Conservation (phyloP, 2,329 filamentous ascomycete genomes). For the Trichophyton equinum region DNA sequence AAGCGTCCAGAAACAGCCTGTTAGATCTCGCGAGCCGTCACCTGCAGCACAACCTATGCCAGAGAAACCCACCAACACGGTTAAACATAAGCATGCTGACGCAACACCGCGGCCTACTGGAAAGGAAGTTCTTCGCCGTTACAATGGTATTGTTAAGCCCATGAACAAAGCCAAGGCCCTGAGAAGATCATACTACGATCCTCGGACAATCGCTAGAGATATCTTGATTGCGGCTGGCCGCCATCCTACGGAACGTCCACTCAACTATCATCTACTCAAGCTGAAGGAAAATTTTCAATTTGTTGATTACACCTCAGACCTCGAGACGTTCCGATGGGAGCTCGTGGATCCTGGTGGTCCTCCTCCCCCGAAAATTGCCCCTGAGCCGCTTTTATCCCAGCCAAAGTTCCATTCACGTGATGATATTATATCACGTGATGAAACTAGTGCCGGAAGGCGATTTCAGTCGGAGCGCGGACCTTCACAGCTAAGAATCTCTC, state of each 20-base stretch:
- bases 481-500: background rate
- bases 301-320: slow-evolving; percentile 38
- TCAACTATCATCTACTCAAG: slow-evolving; percentile 48
- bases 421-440: slow-evolving; percentile 10
- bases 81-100: background rate
- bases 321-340: slow-evolving; percentile 50
- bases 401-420: slow-evolving; percentile 14
- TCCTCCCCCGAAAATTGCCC: slow-evolving; percentile 20
- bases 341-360: slow-evolving; percentile 46
- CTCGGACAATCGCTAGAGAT: slow-evolving; percentile 50
- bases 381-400: slow-evolving; percentile 17
- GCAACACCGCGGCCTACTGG: background rate
- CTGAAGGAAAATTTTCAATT: slow-evolving; percentile 32
- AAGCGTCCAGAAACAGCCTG: background rate
- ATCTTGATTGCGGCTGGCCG: slow-evolving; percentile 49
- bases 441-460: background rate
- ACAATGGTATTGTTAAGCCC: slow-evolving; percentile 32
- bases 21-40: background rate
- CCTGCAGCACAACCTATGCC: background rate
- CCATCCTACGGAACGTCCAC: slow-evolving; percentile 45
- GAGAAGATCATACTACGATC: slow-evolving; percentile 43
- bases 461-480: background rate
- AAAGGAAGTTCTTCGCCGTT: slow-evolving; percentile 14
- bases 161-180: slow-evolving; percentile 29
- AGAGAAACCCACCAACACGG: background rate